phyloP scores from a whole-genome alignment of 805 yeast species.

The Saturnispora diversa region DNA sequence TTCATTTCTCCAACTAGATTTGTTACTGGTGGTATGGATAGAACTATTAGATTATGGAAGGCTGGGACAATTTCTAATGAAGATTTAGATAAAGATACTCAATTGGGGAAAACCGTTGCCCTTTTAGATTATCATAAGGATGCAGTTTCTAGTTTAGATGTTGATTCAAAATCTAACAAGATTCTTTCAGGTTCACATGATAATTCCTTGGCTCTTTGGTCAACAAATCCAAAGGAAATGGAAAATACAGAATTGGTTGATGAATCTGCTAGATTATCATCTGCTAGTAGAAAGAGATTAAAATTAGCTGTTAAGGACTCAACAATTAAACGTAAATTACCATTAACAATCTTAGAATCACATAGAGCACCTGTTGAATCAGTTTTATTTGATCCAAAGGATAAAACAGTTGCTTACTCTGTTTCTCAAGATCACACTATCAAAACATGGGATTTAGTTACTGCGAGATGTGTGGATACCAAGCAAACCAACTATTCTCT shows the following conservation, averaged over 20 bases:
- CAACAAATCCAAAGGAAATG: constrained; percentile 79
- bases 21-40: constrained; percentile 82
- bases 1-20: constrained; percentile 72
- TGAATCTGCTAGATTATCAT: constrained; percentile 38
- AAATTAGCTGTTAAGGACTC: constrained; percentile 72
- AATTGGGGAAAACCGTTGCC: constrained; percentile 66
- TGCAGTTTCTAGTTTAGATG: constrained; percentile 70
- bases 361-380: constrained; percentile 86
- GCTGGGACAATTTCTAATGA: constrained; percentile 39
- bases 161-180: constrained; percentile 43
- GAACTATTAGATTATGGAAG: constrained; percentile 85
- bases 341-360: constrained; percentile 69
- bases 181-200: constrained; percentile 85
- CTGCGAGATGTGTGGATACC: constrained; percentile 78
- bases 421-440: constrained; percentile 94
- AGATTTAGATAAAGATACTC: constrained; percentile 37
- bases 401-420: constrained; percentile 79
- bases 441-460: constrained; percentile 93
- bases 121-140: constrained; percentile 86
- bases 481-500: constrained; percentile 80
- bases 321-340: constrained; percentile 70
- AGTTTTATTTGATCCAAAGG: constrained; percentile 64
- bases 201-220: constrained; percentile 77
- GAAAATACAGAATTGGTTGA: constrained; percentile 43
- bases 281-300: constrained; percentile 84